Evolutionary conservation across 305 asterid genomes (phyloP).

Genomic region (Fraxinus baroniana): DNA sequence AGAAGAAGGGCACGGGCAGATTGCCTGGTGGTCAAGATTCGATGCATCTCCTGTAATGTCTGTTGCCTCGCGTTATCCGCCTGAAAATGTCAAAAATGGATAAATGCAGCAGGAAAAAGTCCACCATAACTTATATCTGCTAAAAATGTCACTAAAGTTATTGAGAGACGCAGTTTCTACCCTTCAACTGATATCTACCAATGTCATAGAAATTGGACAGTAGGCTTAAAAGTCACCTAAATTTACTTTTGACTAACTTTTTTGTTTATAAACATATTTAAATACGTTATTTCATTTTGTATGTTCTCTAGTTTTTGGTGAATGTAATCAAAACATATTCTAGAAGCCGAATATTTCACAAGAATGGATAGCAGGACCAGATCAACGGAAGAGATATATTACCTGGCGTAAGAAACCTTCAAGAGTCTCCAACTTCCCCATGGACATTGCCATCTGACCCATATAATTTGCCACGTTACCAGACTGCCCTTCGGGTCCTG

Average conservation of each 20-base stretch:
- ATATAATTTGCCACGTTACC: conserved; percentile 72
- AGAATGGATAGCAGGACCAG: background rate
- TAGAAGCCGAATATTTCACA: background rate
- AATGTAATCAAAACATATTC: background rate
- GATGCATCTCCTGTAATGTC: conserved; percentile 61
- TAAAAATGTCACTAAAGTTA: background rate
- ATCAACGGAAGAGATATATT: background rate
- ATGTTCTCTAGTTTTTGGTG: background rate
- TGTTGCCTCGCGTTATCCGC: conserved; percentile 65
- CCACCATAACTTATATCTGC: background rate
- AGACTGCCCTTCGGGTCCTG: conserved; percentile 40
- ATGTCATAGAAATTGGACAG: background rate
- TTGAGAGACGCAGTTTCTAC: background rate
- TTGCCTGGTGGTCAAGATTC: conserved; percentile 55
- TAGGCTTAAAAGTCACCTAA: background rate
- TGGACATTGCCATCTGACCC: conserved; percentile 82
- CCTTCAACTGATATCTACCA: background rate
- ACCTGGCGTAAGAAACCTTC: conserved; percentile 83
- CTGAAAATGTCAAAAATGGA: conserved; percentile 25
- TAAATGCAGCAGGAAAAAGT: background rate
- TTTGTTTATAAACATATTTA: background rate
- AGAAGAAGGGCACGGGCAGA: conserved; percentile 63
- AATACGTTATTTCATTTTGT: background rate
- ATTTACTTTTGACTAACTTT: background rate
- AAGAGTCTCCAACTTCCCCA: conserved; percentile 78